A percentile compares a stretch with the other conserved stretches of the same genome.
Evolutionary conservation across 2,329 filamentous ascomycete species (phyloP).

Genomic region (Emergomyces orientalis): DNA sequence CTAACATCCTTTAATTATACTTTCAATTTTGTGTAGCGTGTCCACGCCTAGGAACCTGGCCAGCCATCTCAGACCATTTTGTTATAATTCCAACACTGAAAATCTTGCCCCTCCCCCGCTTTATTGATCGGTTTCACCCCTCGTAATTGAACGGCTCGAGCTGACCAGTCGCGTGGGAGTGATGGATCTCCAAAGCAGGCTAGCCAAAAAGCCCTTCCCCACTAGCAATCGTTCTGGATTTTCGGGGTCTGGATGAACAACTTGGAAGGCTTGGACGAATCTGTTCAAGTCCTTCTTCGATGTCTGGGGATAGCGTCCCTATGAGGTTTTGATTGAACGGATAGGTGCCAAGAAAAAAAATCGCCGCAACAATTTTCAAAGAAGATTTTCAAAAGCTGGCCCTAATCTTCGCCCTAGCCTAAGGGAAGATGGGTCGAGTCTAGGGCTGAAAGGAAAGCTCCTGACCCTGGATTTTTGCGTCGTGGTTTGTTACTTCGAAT

Average conservation of each 20-base stretch:
- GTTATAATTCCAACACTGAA: background rate
- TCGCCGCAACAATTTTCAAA: background rate
- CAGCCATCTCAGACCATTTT: background rate
- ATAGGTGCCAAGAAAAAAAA: background rate
- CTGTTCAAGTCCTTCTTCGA: background rate
- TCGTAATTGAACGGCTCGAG: background rate
- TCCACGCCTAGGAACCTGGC: background rate
- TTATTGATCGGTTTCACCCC: background rate
- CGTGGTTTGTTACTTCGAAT: too few species aligned
- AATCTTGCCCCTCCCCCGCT: constrained; percentile 4
- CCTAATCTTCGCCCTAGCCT: too few species aligned
- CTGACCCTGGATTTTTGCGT: background rate
- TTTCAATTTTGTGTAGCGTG: background rate
- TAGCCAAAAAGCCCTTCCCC: background rate
- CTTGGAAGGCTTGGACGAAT: background rate
- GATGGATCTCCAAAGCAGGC: background rate
- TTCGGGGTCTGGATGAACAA: background rate
- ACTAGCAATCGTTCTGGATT: background rate
- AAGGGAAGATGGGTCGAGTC: background rate
- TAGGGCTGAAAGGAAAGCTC: background rate
- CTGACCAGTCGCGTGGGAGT: constrained; percentile 2
- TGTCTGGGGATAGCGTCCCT: background rate
- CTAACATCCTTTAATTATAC: background rate
- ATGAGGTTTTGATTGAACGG: background rate
- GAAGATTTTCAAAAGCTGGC: background rate